phyloP scores from a whole-genome alignment of 371 early-diverging fungal species.

The Syncephalastrum sp. region DNA sequence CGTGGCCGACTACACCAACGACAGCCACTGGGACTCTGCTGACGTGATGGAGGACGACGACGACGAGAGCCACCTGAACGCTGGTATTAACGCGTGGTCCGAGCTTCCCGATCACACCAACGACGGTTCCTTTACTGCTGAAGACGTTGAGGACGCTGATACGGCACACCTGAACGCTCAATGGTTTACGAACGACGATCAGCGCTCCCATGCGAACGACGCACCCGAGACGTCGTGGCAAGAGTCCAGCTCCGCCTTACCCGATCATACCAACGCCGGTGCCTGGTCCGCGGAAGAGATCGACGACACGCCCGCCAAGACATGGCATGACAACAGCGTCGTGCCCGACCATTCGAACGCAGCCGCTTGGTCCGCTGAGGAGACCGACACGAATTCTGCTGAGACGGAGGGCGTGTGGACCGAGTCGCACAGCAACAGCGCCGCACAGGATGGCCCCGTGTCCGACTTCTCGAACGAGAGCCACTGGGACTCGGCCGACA shows the following conservation, averaged over 20 bases:
- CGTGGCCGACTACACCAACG: slow-evolving; percentile 13
- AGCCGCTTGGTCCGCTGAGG: slow-evolving; percentile 7
- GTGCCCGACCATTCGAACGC: slow-evolving; percentile 13
- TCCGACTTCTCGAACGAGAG: slow-evolving; percentile 3
- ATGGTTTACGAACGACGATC: slow-evolving; percentile 28
- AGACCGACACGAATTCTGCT: slow-evolving; percentile 1
- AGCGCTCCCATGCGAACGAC: slow-evolving; percentile 14
- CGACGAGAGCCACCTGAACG: slow-evolving; percentile 3
- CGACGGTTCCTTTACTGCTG: slow-evolving; percentile 4
- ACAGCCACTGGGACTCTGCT: slow-evolving; percentile 14
- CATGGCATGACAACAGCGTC: slow-evolving; percentile 1
- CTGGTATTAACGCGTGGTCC: not conserved
- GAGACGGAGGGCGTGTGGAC: not conserved
- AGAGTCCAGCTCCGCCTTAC: not conserved
- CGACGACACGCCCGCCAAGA: slow-evolving; percentile 6
- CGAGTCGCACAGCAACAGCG: not conserved
- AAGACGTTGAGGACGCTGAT: slow-evolving; percentile 7
- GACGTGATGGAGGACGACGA: slow-evolving; percentile 3
- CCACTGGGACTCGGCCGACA: slow-evolving; percentile 14
- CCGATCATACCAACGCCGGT: slow-evolving; percentile 5
- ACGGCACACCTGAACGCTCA: slow-evolving; percentile 1
- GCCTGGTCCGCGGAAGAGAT: slow-evolving; percentile 10
- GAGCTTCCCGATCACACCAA: not conserved
- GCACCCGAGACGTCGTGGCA: not conserved
- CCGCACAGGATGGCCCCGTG: not conserved